Percentiles rank a stretch among this genome's conserved stretches.
Conservation (phyloP, 2,329 filamentous ascomycete species). For the Ustulina deusta region DNA sequence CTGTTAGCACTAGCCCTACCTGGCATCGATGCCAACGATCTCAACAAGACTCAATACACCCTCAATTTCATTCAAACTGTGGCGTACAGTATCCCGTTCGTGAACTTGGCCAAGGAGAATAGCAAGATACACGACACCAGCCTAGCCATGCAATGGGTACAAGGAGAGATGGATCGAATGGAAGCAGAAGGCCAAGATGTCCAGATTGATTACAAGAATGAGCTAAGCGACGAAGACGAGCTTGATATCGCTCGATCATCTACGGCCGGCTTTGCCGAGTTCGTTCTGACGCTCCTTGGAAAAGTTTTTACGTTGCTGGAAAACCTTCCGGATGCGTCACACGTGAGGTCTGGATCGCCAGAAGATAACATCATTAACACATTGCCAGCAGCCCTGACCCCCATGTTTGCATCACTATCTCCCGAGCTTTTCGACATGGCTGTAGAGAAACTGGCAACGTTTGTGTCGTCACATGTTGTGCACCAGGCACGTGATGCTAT, state of each 20-base stretch:
- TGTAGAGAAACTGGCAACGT: conserved; percentile 90
- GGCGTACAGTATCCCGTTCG: conserved; percentile 94
- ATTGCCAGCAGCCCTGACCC: conserved; percentile 88
- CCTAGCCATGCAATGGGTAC: conserved; percentile 92
- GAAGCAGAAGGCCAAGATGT: conserved; percentile 88
- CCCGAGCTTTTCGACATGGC: conserved; percentile 94
- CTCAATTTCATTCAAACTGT: conserved; percentile 95
- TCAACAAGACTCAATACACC: conserved; percentile 95
- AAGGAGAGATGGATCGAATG: conserved; percentile 92
- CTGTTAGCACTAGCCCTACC: conserved; percentile 92
- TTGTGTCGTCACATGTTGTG: conserved; percentile 93
- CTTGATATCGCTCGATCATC: conserved; percentile 90
- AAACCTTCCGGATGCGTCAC: conserved; percentile 90
- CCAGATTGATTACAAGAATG: conserved; percentile 84
- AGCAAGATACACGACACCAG: conserved; percentile 77
- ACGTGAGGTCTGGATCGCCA: conserved; percentile 88
- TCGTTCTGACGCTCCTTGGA: conserved; percentile 88
- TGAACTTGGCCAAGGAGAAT: conserved; percentile 78
- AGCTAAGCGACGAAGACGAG: conserved; percentile 88
- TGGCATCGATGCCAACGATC: conserved; percentile 96
- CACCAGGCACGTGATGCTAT: conserved; percentile 97
- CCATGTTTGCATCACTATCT: conserved; percentile 89
- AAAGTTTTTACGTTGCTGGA: conserved; percentile 96
- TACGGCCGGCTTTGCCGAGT: conserved; percentile 93
- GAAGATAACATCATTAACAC: conserved; percentile 98